phyloP scores from a whole-genome alignment of 495 filamentous ascomycete genomes.

The Parmelia sp. region DNA sequence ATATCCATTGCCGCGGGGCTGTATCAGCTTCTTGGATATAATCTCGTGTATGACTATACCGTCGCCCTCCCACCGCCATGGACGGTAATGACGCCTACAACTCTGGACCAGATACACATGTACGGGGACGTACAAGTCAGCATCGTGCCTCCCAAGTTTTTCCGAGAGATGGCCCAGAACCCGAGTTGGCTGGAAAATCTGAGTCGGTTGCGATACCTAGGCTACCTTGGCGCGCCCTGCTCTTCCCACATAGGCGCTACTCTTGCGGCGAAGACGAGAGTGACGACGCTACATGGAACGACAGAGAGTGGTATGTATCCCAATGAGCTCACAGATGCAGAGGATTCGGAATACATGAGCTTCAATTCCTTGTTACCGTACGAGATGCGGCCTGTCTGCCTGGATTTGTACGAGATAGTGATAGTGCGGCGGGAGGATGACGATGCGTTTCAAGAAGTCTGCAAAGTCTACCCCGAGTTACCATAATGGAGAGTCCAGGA shows the following conservation, averaged over 20 bases:
- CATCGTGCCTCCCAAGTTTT: neutral
- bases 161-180: neutral
- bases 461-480: neutral
- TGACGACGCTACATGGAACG: neutral
- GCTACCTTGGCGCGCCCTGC: neutral
- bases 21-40: neutral
- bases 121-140: neutral
- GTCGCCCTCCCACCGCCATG: neutral
- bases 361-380: neutral
- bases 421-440: neutral
- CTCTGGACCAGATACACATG: neutral
- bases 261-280: neutral
- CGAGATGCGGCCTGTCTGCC: neutral
- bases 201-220: neutral
- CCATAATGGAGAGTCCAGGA: neutral
- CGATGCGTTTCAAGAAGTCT: neutral
- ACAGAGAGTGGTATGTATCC: neutral
- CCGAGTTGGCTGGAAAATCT: neutral
- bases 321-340: neutral
- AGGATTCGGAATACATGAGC: neutral
- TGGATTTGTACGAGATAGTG: neutral
- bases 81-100: neutral
- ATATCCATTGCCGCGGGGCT: neutral
- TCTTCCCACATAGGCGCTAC: neutral
- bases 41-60: neutral